A percentile compares a stretch with the other conserved stretches of the same genome.
These are phyloP conservation scores for Eimeria acervulina DNA, from an alignment of 169 alveolate genomes.

Conservation along the genomic window DNA sequence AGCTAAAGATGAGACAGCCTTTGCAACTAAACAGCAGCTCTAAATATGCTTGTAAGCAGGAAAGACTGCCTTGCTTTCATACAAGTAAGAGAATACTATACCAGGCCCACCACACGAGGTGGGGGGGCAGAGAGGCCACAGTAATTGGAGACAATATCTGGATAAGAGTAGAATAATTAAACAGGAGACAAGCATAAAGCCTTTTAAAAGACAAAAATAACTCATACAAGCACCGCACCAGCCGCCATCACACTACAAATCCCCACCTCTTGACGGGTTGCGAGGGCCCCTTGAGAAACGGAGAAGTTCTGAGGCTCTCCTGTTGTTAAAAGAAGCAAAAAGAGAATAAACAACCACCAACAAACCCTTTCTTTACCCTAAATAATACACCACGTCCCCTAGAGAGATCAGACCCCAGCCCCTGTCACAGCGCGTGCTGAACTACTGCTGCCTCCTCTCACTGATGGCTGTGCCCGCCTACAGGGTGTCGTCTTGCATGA, in stretches of 20 bases:
- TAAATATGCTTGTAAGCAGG: no score
- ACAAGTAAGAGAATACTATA: no score
- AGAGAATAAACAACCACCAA: background rate
- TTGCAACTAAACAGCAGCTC: no score
- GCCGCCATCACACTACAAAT: background rate
- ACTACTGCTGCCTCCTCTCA: conserved; percentile 33
- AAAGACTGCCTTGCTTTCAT: no score
- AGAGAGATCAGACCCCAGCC: background rate
- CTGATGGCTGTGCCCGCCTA: background rate
- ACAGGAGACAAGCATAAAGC: background rate
- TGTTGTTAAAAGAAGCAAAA: background rate
- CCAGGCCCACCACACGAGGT: background rate
- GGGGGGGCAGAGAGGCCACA: background rate
- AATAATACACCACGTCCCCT: background rate
- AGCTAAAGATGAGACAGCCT: no score
- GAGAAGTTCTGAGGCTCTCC: background rate
- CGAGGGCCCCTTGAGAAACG: background rate
- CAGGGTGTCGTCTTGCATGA: background rate
- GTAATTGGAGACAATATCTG: background rate
- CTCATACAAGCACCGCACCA: background rate
- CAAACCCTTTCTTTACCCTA: background rate
- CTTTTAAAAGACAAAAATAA: background rate
- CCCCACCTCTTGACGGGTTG: background rate
- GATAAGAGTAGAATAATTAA: background rate
- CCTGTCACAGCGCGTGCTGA: conserved; percentile 14